Evolutionary conservation across 257 asterid genomes (phyloP).

Genomic region (Rauvolfia tetraphylla): DNA sequence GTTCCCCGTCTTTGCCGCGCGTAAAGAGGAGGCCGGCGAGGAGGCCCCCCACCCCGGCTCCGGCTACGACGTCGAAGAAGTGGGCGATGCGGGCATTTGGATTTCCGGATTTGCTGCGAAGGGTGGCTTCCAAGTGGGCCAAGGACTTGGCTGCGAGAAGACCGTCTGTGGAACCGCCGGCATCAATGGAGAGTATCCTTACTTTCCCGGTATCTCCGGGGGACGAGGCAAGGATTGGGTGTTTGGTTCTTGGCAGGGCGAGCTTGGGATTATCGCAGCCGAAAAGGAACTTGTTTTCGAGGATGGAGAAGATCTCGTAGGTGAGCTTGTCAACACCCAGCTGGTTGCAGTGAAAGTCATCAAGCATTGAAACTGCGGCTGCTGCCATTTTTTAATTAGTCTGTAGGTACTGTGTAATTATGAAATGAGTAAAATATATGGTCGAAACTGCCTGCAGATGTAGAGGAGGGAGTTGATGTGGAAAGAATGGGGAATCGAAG

Average conservation of each 20-base stretch:
- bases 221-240: neutral
- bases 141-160: conserved; percentile 63
- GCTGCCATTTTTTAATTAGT: conserved; percentile 27
- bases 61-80: conserved; percentile 76
- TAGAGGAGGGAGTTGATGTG: neutral
- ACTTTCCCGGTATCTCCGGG: conserved; percentile 38
- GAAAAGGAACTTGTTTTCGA: conserved; percentile 80
- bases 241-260: neutral
- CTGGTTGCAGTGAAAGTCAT: conserved; percentile 26
- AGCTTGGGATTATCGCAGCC: conserved; percentile 32
- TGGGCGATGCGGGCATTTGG: conserved; percentile 53
- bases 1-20: conserved; percentile 42
- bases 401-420: too few relatives aligned
- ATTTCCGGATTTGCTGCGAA: conserved; percentile 46
- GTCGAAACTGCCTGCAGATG: too few relatives aligned
- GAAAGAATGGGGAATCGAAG: neutral
- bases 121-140: conserved; percentile 45
- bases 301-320: conserved; percentile 72
- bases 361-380: conserved; percentile 32
- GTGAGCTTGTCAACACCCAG: conserved; percentile 45
- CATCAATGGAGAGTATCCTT: conserved; percentile 70
- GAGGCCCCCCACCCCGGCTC: conserved; percentile 68
- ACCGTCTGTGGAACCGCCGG: conserved; percentile 56
- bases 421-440: too few relatives aligned
- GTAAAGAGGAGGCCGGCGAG: conserved; percentile 64